These are phyloP conservation scores for Neurospora pannonica DNA, from an alignment of 495 filamentous ascomycete genomes.

Conservation along the genomic window DNA sequence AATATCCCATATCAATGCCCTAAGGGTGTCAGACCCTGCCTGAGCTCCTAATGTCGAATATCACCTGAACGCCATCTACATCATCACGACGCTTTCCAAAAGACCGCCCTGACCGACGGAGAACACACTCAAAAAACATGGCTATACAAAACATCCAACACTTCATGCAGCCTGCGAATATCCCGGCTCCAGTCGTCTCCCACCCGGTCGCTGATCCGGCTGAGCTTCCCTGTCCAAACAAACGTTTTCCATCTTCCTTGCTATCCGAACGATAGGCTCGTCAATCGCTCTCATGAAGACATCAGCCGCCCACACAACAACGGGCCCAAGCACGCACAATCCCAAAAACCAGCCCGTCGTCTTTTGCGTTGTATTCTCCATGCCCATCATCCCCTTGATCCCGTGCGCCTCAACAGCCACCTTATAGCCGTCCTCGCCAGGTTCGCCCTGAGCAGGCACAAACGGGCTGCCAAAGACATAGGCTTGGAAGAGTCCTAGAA, in stretches of 20 bases:
- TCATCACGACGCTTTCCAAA: background rate
- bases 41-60: background rate
- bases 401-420: constrained; percentile 16
- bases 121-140: background rate
- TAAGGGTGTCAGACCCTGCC: background rate
- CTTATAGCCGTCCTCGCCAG: constrained; percentile 16
- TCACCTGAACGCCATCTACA: background rate
- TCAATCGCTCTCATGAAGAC: constrained; percentile 52
- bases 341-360: constrained; percentile 43
- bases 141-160: background rate
- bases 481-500: constrained; percentile 42
- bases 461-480: constrained; percentile 27
- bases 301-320: constrained; percentile 50
- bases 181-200: constrained; percentile 9
- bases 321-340: constrained; percentile 38
- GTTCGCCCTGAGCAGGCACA: constrained; percentile 12
- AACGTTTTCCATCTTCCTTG: constrained; percentile 41
- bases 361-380: constrained; percentile 39
- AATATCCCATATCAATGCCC: background rate
- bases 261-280: constrained; percentile 46
- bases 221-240: constrained; percentile 19
- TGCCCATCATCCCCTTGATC: constrained; percentile 45
- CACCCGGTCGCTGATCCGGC: background rate
- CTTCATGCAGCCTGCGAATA: constrained; percentile 17
- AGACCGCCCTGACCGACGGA: background rate